phyloP scores from a whole-genome alignment of 176 grass and related monocot species.

The Oryza officinalis region DNA sequence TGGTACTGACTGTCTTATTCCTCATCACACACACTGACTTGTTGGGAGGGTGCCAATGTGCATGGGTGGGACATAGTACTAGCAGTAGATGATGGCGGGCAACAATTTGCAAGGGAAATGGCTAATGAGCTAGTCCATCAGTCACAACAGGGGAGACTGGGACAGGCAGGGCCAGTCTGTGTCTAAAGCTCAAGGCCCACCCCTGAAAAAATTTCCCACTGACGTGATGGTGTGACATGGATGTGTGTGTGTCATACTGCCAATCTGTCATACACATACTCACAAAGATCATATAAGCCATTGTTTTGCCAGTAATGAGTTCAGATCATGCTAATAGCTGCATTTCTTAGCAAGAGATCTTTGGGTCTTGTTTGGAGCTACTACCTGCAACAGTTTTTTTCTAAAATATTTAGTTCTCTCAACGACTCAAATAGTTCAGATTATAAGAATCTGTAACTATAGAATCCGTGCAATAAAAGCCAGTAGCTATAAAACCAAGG shows the following conservation, averaged over 20 bases:
- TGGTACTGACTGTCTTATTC: neutral
- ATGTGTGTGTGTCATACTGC: slow-evolving; percentile 32
- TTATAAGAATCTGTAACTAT: too few relatives aligned
- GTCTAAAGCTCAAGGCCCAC: slow-evolving; percentile 39
- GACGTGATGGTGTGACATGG: slow-evolving; percentile 33
- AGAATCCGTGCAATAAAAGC: too few relatives aligned
- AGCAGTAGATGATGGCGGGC: neutral
- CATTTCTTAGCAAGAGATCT: neutral
- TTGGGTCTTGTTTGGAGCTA: too few relatives aligned
- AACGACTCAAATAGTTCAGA: too few relatives aligned
- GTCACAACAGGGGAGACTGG: slow-evolving; percentile 28
- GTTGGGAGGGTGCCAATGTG: neutral
- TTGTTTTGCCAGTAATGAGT: neutral
- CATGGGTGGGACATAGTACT: too few relatives aligned
- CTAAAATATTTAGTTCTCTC: too few relatives aligned
- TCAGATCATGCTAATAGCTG: neutral
- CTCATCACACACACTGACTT: neutral
- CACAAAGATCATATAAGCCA: neutral
- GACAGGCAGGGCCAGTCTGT: slow-evolving; percentile 31
- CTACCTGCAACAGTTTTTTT: too few relatives aligned
- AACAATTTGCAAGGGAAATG: slow-evolving; percentile 1
- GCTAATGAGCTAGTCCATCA: neutral
- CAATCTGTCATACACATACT: neutral
- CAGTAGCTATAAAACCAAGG: too few relatives aligned
- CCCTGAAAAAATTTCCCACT: slow-evolving; percentile 20